Evolutionary conservation across 495 filamentous ascomycete species (phyloP), one percentile per base, ranked within the genome.

Genomic region (Daldinia decipiens): DNA sequence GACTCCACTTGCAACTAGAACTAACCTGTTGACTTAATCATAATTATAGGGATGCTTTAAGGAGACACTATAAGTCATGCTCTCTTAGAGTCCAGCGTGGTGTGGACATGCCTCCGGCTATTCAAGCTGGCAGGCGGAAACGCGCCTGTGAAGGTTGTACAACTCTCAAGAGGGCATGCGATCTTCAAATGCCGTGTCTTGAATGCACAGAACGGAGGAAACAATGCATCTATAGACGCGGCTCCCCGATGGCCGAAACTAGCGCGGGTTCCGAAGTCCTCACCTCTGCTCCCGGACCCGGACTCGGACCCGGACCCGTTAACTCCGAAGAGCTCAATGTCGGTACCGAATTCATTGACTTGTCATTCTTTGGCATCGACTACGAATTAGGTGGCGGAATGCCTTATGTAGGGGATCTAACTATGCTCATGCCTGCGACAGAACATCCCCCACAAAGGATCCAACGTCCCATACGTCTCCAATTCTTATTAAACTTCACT

Each of bases 71-170:
- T 24, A 51, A 27, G 19, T 24, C 47, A 51, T 51, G 47, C 3
- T 51, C 51, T 31, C 12, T 24, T 17, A 29, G 51, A 53, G 15
- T 31, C 26, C 51, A 53, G 1, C 50, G 50, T 29, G 50, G 50
- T 2, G 50, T n/a, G 50, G 24, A 53, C 27, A 53, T 53, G 24
- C 50, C 50, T 5, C 50, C 24, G 12, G 12, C 50, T 17, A n/a
- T 53, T 4, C 24, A 27, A 53, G 24, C 24, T 53, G 24, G 24
- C 15, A 53, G 50, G 24, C 50, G 24, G 13, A 53, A 53, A 31
- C 24, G 21, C 5, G 50, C 50, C 12, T 53, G 50, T 53, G 50
- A 53, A 53, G 3, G 50, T 11, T 53, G 50, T 53, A 53, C 47
- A 31, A 31, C 9, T 31, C 26, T 53, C 24, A 53, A 53, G 6